These are phyloP conservation scores for Escovopsis sp. DNA, from an alignment of 2,329 filamentous ascomycete species.

Conservation along the genomic window DNA sequence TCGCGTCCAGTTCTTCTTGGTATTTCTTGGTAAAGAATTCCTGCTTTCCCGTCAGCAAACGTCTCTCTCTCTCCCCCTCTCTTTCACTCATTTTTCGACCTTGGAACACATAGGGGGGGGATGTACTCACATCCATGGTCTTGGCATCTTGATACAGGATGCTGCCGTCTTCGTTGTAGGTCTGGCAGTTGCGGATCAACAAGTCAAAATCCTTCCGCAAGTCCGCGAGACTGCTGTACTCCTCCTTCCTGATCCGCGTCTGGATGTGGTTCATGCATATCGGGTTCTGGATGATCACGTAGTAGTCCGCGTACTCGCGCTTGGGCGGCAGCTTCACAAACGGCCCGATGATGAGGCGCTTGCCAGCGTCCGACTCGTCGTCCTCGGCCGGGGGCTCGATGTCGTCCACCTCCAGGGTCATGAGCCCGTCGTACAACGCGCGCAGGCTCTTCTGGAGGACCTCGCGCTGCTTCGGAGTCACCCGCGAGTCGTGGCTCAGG, in stretches of 20 bases:
- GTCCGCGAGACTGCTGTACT: conserved; percentile 70
- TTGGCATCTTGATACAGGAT: conserved; percentile 85
- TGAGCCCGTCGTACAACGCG: conserved; percentile 62
- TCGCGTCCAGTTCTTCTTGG: conserved; percentile 36
- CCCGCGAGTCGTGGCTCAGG: conserved; percentile 24
- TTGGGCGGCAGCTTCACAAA: conserved; percentile 87
- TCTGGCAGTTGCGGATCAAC: conserved; percentile 81
- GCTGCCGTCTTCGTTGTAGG: conserved; percentile 93
- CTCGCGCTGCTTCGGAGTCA: conserved; percentile 55
- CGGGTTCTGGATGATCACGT: conserved; percentile 77
- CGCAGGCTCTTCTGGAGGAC: conserved; percentile 70
- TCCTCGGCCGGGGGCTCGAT: conserved; percentile 40
- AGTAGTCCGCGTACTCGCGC: conserved; percentile 87
- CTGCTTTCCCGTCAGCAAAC: conserved; percentile 27
- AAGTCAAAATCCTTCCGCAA: conserved; percentile 71
- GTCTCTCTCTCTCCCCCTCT: background rate
- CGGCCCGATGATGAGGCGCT: conserved; percentile 78
- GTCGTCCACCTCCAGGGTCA: conserved; percentile 71
- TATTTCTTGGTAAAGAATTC: conserved; percentile 41
- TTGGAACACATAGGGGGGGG: too few species aligned
- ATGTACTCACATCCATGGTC: conserved; percentile 63
- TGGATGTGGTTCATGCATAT: conserved; percentile 95
- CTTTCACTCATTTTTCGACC: background rate
- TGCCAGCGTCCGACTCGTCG: conserved; percentile 42
- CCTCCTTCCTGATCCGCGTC: conserved; percentile 89